A percentile compares a stretch with the other conserved stretches of the same genome.
These are phyloP conservation scores for Debaryomyces udenii DNA, from an alignment of 1,139 yeast genomes.

Conservation along the genomic window DNA sequence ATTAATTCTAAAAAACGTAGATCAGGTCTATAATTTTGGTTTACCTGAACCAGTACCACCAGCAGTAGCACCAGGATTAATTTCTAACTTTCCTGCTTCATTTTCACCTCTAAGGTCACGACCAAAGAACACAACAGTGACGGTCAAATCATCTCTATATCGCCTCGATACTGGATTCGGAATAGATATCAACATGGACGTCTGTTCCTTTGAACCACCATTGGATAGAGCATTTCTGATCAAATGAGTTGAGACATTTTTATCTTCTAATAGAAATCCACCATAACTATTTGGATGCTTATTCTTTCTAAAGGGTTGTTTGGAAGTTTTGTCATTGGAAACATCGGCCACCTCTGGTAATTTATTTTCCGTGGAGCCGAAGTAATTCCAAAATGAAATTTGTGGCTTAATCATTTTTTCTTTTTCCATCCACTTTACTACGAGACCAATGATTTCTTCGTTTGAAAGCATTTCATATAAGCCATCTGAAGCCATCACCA, in stretches of 20 bases:
- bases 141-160: conserved; percentile 94
- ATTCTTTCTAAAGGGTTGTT: conserved; percentile 49
- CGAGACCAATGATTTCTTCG: conserved; percentile 90
- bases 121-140: conserved; percentile 92
- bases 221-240: conserved; percentile 89
- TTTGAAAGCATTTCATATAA: conserved; percentile 88
- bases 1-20: conserved; percentile 5
- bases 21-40: conserved; percentile 45
- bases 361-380: conserved; percentile 52
- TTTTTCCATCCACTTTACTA: conserved; percentile 90
- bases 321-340: conserved; percentile 54
- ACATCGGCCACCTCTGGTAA: conserved; percentile 67
- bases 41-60: conserved; percentile 53
- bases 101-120: conserved; percentile 46
- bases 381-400: conserved; percentile 49
- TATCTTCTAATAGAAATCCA: conserved; percentile 67
- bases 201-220: conserved; percentile 86
- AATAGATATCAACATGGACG: conserved; percentile 83
- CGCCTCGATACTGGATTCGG: conserved; percentile 93
- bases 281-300: conserved; percentile 38
- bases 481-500: conserved; percentile 95
- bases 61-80: conserved; percentile 60
- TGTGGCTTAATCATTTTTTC: conserved; percentile 65
- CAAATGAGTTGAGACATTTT: conserved; percentile 88
- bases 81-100: conserved; percentile 53